A percentile compares a stretch with the other conserved stretches of the same genome.
Evolutionary conservation across 202 grass and related monocot species (phyloP).

Genomic region (Schoenoplectus triqueter): DNA sequence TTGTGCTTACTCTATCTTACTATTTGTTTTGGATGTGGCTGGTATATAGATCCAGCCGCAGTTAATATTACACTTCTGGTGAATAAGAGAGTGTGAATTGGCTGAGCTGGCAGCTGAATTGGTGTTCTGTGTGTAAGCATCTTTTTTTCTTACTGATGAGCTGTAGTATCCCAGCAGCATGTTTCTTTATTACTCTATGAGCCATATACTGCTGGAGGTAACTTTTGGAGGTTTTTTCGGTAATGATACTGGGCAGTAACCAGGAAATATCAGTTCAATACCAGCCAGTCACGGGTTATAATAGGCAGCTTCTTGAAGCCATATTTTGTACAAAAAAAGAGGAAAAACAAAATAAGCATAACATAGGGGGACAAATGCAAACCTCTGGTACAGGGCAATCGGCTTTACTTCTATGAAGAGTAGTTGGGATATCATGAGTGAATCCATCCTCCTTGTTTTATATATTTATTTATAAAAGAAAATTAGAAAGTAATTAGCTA

Average conservation of each 20-base stretch:
- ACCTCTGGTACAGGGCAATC: conserved; percentile 88
- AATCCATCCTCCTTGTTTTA: conserved; percentile 80
- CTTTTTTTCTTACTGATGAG: background rate
- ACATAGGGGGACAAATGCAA: conserved; percentile 7
- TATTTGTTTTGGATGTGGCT: background rate
- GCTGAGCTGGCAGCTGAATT: background rate
- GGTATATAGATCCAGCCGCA: background rate
- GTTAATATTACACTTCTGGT: background rate
- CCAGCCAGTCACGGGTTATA: background rate
- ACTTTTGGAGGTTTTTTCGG: background rate
- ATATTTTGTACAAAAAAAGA: background rate
- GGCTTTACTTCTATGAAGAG: conserved; percentile 97
- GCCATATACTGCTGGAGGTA: background rate
- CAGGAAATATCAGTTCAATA: background rate
- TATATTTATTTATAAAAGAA: background rate
- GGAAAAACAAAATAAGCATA: background rate
- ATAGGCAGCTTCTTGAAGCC: background rate
- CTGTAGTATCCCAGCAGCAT: background rate
- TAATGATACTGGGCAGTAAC: background rate
- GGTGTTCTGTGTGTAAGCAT: background rate
- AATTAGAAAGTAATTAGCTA: background rate
- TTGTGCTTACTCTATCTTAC: background rate
- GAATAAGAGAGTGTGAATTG: background rate
- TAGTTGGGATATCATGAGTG: conserved; percentile 92
- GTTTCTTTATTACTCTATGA: background rate